Evolutionary conservation across 768 basidiomycete genomes (phyloP).

Genomic region (Rhodosporidiobolus odoratus): DNA sequence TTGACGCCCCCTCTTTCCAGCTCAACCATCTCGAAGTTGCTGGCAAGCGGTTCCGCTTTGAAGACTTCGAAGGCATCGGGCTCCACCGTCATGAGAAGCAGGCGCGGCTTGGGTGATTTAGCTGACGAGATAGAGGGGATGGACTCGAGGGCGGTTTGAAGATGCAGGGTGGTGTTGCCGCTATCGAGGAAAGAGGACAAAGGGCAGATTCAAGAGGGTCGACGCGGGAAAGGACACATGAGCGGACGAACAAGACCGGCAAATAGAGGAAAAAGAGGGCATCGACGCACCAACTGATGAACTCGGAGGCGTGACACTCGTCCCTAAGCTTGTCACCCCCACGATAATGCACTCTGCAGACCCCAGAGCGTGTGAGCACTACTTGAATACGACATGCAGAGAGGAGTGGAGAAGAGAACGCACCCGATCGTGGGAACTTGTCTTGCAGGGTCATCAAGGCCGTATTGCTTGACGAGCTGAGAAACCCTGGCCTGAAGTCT

Average conservation of each 20-base stretch:
- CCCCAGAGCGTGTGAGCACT: background rate
- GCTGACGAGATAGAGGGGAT: background rate
- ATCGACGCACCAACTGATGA: constrained; percentile 21
- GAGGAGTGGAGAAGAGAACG: background rate
- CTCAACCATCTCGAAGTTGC: background rate
- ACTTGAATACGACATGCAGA: background rate
- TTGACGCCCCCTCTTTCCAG: background rate
- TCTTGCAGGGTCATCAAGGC: background rate
- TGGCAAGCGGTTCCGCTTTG: background rate
- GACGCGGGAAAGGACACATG: background rate
- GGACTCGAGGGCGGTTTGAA: constrained; percentile 11
- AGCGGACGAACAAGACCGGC: background rate
- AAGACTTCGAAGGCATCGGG: constrained; percentile 13
- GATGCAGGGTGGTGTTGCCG: constrained; percentile 27
- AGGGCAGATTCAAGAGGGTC: background rate
- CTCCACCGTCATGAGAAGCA: constrained; percentile 31
- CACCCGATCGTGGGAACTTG: background rate
- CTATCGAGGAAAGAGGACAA: background rate
- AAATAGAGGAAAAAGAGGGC: background rate
- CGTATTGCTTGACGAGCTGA: background rate
- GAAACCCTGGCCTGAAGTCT: background rate
- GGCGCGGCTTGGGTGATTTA: background rate
- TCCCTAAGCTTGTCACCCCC: constrained; percentile 24
- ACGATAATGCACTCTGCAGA: constrained; percentile 11
- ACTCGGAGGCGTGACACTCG: constrained; percentile 6